Evolutionary conservation across 1,284 basidiomycete species (phyloP), one percentile per base, ranked within the genome.

Genomic region (Leucoagaricus sp.): DNA sequence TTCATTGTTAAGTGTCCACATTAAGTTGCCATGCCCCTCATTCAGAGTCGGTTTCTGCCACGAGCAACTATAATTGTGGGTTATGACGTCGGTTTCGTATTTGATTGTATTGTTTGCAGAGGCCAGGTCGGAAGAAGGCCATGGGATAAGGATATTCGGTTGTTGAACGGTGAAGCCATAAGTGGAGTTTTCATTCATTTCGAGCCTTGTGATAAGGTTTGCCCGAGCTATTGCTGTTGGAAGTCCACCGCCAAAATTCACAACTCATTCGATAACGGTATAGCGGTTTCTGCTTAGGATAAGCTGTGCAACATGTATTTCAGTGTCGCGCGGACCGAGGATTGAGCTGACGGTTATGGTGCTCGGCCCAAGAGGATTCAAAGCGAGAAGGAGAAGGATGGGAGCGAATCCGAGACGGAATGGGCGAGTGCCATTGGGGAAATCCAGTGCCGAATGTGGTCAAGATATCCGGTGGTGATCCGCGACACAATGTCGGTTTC

Each of bases 31-130:
- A 33, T 13, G 8, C 8, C 12, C 12, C 15, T 8, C 36, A 19
- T 12, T 19, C 8, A 13, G 10, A 1, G 17, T 34, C 12, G 51
- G 51, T 26, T 21, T 17, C 3, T 36, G 33, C 51, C 51, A 53
- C 26, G 51, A 53, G n/a, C 51, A 53, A 19, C 10, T 45, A 19
- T 45, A 53, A 21, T 53, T 46, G 42, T 53, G 46, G 4, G 2
- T 33, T 3, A 53, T 34, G 1, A 53, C 42, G 9, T 53, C 51
- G 9, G 41, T 53, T 25, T 46, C 17, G 23, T 53, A 53, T 19
- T 31, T 44, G 21, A 53, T 53, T 5, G 31, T 25, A 2, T 26
- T 15, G 10, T 53, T 36, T 10, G 29, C 2, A 5, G 42, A 26
- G 12, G 36, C 26, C 8, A 46, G 17, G 29, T 53, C 42, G 6